Conservation (phyloP, 352 stramenopile genomes). For the Globisporangium alternatum region DNA sequence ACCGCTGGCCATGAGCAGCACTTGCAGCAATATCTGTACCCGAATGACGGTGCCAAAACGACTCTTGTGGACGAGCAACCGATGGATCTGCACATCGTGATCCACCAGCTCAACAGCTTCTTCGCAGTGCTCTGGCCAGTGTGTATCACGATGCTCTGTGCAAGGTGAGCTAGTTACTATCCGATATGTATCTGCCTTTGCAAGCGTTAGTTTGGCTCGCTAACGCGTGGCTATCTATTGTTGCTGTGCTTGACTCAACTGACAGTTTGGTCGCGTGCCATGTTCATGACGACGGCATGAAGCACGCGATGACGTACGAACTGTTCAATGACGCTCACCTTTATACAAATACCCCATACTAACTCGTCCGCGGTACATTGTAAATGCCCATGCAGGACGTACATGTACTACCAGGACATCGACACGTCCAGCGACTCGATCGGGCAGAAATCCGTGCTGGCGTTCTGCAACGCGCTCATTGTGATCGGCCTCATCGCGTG, state of each 20-base stretch:
- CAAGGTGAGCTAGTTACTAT: conserved; percentile 30
- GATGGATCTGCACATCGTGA: conserved; percentile 32
- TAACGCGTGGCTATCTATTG: background rate
- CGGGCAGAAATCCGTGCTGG: conserved; percentile 46
- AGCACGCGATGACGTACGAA: conserved; percentile 55
- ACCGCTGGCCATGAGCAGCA: conserved; percentile 7
- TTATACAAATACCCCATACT: background rate
- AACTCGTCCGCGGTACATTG: background rate
- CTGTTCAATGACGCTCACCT: background rate
- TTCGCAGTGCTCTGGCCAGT: conserved; percentile 76
- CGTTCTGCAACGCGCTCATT: conserved; percentile 72
- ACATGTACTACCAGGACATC: conserved; percentile 82
- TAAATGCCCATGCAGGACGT: conserved; percentile 32
- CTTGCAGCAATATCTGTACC: conserved; percentile 9
- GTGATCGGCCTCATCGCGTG: conserved; percentile 78
- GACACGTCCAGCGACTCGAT: conserved; percentile 40
- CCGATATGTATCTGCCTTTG: background rate
- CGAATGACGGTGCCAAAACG: background rate
- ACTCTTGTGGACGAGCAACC: conserved; percentile 9
- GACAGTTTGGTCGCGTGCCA: conserved; percentile 49
- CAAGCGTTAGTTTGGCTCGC: too few species aligned
- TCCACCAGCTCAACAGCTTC: conserved; percentile 74
- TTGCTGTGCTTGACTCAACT: background rate
- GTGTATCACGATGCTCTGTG: conserved; percentile 63
- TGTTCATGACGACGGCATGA: conserved; percentile 42